phyloP scores from a whole-genome alignment of 352 stramenopile species.

The Globisporangium alternatum region DNA sequence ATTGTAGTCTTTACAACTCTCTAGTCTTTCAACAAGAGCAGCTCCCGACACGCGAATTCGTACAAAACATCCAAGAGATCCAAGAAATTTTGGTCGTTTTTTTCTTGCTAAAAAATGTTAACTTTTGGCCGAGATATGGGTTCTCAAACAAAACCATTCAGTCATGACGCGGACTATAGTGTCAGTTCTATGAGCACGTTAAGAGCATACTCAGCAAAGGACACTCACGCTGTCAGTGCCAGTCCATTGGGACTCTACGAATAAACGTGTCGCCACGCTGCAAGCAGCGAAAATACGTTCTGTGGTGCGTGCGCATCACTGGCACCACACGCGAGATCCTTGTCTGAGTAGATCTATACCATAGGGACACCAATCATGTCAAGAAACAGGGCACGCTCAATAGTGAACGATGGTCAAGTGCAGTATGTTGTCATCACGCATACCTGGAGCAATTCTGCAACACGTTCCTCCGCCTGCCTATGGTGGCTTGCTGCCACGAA shows the following conservation, averaged over 20 bases:
- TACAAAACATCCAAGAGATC: no score
- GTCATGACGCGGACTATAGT: no score
- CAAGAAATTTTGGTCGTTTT: no score
- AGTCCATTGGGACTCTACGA: constrained; percentile 49
- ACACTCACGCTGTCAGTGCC: constrained; percentile 35
- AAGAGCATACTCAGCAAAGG: not conserved
- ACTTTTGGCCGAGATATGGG: no score
- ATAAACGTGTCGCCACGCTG: constrained; percentile 14
- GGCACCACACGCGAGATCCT: constrained; percentile 27
- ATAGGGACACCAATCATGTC: not conserved
- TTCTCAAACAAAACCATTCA: no score
- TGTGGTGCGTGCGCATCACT: constrained; percentile 15
- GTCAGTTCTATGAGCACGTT: not conserved
- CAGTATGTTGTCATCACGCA: not conserved
- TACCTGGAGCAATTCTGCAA: constrained; percentile 32
- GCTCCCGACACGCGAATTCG: no score
- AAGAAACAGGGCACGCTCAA: not conserved
- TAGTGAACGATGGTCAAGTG: no score
- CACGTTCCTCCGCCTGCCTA: no score
- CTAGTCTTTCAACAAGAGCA: no score
- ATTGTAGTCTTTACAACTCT: no score
- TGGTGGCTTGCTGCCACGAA: no score
- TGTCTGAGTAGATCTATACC: constrained; percentile 31
- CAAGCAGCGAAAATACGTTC: constrained; percentile 17
- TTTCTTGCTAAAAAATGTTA: no score